Evolutionary conservation across 1,139 yeast genomes (phyloP), one percentile per base, ranked within the genome.

Genomic region (Debaryomyces nepalensis): DNA sequence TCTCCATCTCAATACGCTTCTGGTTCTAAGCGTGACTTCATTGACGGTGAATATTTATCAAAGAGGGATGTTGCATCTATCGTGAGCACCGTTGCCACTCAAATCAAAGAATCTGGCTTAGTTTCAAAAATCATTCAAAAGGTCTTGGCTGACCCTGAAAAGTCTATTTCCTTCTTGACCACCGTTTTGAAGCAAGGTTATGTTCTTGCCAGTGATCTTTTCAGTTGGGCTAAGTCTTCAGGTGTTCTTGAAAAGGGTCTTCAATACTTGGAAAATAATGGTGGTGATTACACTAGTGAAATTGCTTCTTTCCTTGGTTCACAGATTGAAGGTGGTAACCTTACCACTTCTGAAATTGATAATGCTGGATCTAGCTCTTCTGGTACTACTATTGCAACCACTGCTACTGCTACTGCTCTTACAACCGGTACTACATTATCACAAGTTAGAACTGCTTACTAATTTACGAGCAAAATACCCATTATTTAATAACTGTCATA

Each of bases 51-150:
- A 43, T 60, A 49, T 54, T 52, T 71, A 46, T 59, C 58, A 49
- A 70, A 70, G 66, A 70, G 75, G 64, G 77, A 70, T 54, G 47
- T 69, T 36, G 44, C 57, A 31, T 53, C 61, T 16, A 56, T 68
- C 41, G 55, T 71, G 42, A 33, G 57, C 14, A 50, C 56, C 36
- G 57, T 72, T 43, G 64, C 62, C 45, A 40, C 42, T 16, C 61
- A 57, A 43, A 63, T 73, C 47, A 55, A 60, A 52, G 54, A 58
- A 51, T 65, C 77, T 19, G 77, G 77, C 29, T 51, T 72, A 38
- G 63, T 73, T 27, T 52, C 55, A 40, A 41, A 51, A 34, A 58
- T 71, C 42, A 49, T 72, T 47, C 53, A 61, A 49, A 67, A 65
- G 57, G 68, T 67, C 31, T 52, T 66, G 53, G 63, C 63, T 33